These are phyloP conservation scores for Lasiodiplodia sp. DNA, from an alignment of 2,329 filamentous ascomycete genomes.

Conservation along the genomic window DNA sequence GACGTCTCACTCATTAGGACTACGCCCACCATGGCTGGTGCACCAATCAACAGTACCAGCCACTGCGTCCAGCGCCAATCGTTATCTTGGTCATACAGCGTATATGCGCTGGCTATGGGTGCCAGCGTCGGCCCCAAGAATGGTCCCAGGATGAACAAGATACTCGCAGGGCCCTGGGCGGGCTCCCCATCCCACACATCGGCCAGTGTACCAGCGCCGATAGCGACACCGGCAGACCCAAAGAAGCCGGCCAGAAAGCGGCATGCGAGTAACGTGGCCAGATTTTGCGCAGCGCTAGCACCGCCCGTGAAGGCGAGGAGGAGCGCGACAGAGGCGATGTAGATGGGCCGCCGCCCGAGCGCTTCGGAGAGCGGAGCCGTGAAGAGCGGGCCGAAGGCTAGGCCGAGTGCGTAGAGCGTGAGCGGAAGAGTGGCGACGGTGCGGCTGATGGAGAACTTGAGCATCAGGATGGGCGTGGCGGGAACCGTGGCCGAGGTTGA, in stretches of 20 bases:
- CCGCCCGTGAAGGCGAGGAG: no score
- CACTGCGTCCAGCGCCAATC: conserved; percentile 55
- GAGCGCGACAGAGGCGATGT: no score
- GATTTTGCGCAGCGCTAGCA: no score
- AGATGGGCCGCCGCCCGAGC: no score
- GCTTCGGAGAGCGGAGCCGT: no score
- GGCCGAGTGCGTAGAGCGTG: no score
- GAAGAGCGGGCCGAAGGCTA: no score
- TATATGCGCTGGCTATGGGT: conserved; percentile 74
- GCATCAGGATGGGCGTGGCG: no score
- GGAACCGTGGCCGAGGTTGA: no score
- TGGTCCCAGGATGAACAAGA: conserved; percentile 64
- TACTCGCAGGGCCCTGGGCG: background rate
- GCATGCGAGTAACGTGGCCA: background rate
- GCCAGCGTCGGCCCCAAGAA: conserved; percentile 73
- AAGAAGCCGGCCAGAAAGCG: background rate
- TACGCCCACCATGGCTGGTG: conserved; percentile 46
- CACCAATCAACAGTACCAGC: conserved; percentile 51
- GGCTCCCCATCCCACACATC: background rate
- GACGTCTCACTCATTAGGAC: conserved; percentile 63
- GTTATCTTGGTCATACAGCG: conserved; percentile 43
- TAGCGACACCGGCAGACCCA: background rate
- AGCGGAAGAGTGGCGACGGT: no score
- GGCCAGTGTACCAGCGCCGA: background rate
- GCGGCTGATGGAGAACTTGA: no score